phyloP scores from a whole-genome alignment of 441 rosid genomes.

The Gossypium davidsonii region DNA sequence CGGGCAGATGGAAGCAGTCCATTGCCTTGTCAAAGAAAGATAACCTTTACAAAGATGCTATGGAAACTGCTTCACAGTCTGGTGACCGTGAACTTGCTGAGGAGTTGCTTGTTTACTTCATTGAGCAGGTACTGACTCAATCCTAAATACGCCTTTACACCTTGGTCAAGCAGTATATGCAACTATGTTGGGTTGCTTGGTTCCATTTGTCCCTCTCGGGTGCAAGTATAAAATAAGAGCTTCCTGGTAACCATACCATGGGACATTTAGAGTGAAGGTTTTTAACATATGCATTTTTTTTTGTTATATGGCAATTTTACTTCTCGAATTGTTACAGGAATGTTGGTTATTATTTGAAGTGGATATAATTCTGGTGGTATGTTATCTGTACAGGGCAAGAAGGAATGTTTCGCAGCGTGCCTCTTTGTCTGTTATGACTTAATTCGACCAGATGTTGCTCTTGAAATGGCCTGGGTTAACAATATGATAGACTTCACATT shows the following conservation, averaged over 20 bases:
- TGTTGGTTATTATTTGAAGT: slow-evolving; percentile 6
- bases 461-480: slow-evolving; percentile 94
- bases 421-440: slow-evolving; percentile 95
- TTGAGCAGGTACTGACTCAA: slow-evolving; percentile 57
- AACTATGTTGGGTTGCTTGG: not conserved
- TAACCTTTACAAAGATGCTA: slow-evolving; percentile 86
- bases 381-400: slow-evolving; percentile 62
- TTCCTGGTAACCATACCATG: not conserved
- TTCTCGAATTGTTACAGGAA: not conserved
- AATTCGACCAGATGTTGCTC: slow-evolving; percentile 77
- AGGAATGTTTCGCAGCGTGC: slow-evolving; percentile 95
- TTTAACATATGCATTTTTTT: not conserved
- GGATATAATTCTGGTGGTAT: not conserved
- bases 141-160: not conserved
- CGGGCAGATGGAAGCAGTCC: slow-evolving; percentile 99
- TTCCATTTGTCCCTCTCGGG: not conserved
- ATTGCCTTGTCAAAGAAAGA: slow-evolving; percentile 98
- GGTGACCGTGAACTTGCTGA: slow-evolving; percentile 99
- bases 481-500: slow-evolving; percentile 93
- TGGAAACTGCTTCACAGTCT: slow-evolving; percentile 99
- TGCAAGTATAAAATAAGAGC: too few relatives aligned
- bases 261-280: not conserved
- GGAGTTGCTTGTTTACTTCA: slow-evolving; percentile 95
- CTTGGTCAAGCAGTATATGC: not conserved
- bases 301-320: not conserved